Conservation (phyloP, 441 rosid genomes). For the Croton laevigatus region DNA sequence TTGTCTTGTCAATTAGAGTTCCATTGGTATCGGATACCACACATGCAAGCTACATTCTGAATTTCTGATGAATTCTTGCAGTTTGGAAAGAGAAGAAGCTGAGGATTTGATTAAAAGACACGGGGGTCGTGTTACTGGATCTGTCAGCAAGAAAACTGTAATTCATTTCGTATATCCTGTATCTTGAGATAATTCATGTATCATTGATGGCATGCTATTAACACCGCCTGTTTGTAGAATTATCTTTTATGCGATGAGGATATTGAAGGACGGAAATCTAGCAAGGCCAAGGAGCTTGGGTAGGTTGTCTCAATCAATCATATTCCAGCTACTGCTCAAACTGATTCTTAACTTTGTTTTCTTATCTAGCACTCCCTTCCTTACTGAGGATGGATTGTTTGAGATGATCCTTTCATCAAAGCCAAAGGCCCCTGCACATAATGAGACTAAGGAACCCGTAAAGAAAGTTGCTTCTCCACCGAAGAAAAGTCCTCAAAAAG, state of each 20-base stretch:
- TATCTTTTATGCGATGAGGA: slow-evolving; percentile 97
- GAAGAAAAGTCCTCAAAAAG: slow-evolving; percentile 60
- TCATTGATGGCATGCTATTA: slow-evolving; percentile 26
- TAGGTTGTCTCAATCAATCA: slow-evolving; percentile 31
- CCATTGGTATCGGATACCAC: slow-evolving; percentile 5
- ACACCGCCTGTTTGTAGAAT: slow-evolving; percentile 54
- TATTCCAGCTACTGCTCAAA: slow-evolving; percentile 20
- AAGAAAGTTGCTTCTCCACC: slow-evolving; percentile 41
- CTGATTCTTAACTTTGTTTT: slow-evolving; percentile 22
- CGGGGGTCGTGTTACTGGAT: slow-evolving; percentile 91
- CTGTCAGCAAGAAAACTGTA: slow-evolving; percentile 98
- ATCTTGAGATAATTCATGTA: slow-evolving; percentile 15
- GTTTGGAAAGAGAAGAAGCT: slow-evolving; percentile 98
- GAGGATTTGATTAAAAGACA: slow-evolving; percentile 90
- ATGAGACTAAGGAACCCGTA: slow-evolving; percentile 37
- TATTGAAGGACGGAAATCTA: slow-evolving; percentile 81
- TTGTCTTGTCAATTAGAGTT: not conserved
- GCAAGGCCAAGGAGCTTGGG: slow-evolving; percentile 95
- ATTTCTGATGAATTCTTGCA: slow-evolving; percentile 31
- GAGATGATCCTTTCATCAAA: slow-evolving; percentile 71
- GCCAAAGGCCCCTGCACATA: slow-evolving; percentile 37
- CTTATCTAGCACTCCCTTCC: slow-evolving; percentile 62
- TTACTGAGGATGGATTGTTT: slow-evolving; percentile 89
- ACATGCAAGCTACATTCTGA: not conserved
- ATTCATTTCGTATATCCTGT: slow-evolving; percentile 21